These are phyloP conservation scores for Cardamine chenopodiifolia DNA, from an alignment of 345 rosid genomes.

Conservation along the genomic window DNA sequence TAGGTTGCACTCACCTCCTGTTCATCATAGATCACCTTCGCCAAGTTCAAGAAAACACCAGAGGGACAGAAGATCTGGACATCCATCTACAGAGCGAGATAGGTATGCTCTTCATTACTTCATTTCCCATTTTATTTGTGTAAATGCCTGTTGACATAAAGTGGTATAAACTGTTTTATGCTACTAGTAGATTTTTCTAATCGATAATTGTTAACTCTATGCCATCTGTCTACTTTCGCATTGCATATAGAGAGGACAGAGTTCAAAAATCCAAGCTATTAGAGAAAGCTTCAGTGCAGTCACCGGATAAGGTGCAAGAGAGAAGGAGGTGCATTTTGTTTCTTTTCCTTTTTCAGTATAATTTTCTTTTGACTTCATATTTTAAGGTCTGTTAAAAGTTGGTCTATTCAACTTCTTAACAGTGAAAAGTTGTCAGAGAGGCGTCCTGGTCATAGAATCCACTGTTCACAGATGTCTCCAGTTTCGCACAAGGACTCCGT, in stretches of 20 bases:
- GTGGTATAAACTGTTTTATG: not conserved
- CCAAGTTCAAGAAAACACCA: slow-evolving; percentile 47
- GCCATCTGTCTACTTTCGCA: slow-evolving; percentile 15
- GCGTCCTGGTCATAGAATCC: slow-evolving; percentile 37
- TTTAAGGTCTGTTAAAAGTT: slow-evolving; percentile 19
- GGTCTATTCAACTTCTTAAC: slow-evolving; percentile 40
- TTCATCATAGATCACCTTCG: slow-evolving; percentile 49
- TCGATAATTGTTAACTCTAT: not conserved
- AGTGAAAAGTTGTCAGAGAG: slow-evolving; percentile 57
- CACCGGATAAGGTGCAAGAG: slow-evolving; percentile 47
- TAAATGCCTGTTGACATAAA: not conserved
- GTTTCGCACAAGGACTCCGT: slow-evolving; percentile 39
- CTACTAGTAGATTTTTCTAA: not conserved
- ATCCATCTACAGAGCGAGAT: slow-evolving; percentile 50
- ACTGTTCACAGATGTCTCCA: slow-evolving; percentile 51
- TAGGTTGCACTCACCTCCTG: slow-evolving; percentile 54
- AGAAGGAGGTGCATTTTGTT: slow-evolving; percentile 52
- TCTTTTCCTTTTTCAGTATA: not conserved
- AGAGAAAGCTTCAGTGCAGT: slow-evolving; percentile 40
- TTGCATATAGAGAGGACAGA: slow-evolving; percentile 45
- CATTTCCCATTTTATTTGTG: slow-evolving; percentile 6
- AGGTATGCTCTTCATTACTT: slow-evolving; percentile 47
- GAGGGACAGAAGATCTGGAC: slow-evolving; percentile 45
- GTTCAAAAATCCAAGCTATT: slow-evolving; percentile 43
- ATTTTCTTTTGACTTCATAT: slow-evolving; percentile 15